phyloP scores from a whole-genome alignment of 2,329 filamentous ascomycete genomes.

The Hansfordia pulvinata region DNA sequence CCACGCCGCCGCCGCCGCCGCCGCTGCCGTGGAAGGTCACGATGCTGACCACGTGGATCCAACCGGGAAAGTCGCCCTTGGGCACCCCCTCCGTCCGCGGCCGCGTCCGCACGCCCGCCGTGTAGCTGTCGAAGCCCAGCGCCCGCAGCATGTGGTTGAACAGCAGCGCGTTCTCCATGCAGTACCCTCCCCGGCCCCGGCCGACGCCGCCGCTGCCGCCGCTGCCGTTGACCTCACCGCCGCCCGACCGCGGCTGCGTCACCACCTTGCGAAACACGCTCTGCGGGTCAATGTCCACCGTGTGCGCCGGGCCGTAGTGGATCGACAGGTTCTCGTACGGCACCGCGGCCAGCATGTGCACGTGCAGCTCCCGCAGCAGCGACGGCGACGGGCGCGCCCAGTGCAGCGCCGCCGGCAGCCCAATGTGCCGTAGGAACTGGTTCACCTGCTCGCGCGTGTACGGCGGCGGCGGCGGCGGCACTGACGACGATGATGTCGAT shows the following conservation, averaged over 20 bases:
- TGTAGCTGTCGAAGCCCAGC: conserved; percentile 39
- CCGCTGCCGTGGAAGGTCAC: conserved; percentile 35
- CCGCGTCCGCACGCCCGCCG: conserved; percentile 37
- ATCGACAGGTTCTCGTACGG: conserved; percentile 44
- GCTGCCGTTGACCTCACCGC: too few relatives aligned
- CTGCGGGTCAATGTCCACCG: conserved; percentile 28
- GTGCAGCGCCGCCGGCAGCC: too few relatives aligned
- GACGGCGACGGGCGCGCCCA: background rate
- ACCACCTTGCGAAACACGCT: conserved; percentile 35
- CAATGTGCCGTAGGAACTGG: background rate
- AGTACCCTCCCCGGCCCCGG: conserved; percentile 39
- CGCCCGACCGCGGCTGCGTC: conserved; percentile 15
- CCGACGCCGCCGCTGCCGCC: too few relatives aligned
- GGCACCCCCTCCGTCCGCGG: conserved; percentile 23
- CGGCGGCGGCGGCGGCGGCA: background rate
- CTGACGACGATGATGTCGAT: background rate
- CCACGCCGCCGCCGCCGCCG: background rate
- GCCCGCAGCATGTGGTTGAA: conserved; percentile 37
- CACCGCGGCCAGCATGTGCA: conserved; percentile 29
- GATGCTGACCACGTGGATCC: conserved; percentile 50
- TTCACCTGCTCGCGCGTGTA: background rate
- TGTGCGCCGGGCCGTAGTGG: conserved; percentile 30
- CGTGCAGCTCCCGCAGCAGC: background rate
- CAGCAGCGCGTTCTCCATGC: conserved; percentile 43
- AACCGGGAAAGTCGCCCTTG: conserved; percentile 27